A percentile compares a stretch with the other conserved stretches of the same genome.
Conservation (phyloP, 331 rosid species). For the Phaseolus coccineus region DNA sequence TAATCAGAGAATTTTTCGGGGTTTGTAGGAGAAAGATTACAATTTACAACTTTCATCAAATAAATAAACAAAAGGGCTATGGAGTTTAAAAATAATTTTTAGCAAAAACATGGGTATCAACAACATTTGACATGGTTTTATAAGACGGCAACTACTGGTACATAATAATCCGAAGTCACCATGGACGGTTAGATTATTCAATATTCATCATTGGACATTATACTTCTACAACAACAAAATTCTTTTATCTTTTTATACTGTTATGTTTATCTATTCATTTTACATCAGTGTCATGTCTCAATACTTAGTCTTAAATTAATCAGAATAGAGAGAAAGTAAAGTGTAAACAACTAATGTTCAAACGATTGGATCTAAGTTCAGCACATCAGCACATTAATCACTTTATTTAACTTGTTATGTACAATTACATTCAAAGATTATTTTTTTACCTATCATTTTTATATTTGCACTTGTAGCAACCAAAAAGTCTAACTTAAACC, state of each 20-base stretch:
- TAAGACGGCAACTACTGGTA: slow-evolving; percentile 14
- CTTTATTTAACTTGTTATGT: too few relatives aligned
- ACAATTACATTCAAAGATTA: too few relatives aligned
- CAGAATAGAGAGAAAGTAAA: too few relatives aligned
- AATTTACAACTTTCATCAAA: background rate
- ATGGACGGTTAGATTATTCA: slow-evolving; percentile 20
- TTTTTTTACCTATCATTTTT: too few relatives aligned
- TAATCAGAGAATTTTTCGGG: slow-evolving; percentile 3
- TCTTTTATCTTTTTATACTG: background rate
- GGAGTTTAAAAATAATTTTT: slow-evolving; percentile 6
- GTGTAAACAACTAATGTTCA: too few relatives aligned
- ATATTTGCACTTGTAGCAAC: too few relatives aligned
- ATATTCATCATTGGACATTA: slow-evolving; percentile 14
- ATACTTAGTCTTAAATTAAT: too few relatives aligned
- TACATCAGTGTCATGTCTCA: too few relatives aligned
- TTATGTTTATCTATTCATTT: background rate
- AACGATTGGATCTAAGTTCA: too few relatives aligned
- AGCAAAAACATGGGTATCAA: background rate
- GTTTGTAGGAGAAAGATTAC: background rate
- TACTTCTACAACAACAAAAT: background rate
- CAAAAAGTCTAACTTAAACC: too few relatives aligned
- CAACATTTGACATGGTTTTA: slow-evolving; percentile 26
- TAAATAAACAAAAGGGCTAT: background rate
- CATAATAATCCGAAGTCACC: background rate
- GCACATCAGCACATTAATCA: too few relatives aligned